Evolutionary conservation across 208 protist genomes (phyloP).

Genomic region (Vickermania spadyakhi): DNA sequence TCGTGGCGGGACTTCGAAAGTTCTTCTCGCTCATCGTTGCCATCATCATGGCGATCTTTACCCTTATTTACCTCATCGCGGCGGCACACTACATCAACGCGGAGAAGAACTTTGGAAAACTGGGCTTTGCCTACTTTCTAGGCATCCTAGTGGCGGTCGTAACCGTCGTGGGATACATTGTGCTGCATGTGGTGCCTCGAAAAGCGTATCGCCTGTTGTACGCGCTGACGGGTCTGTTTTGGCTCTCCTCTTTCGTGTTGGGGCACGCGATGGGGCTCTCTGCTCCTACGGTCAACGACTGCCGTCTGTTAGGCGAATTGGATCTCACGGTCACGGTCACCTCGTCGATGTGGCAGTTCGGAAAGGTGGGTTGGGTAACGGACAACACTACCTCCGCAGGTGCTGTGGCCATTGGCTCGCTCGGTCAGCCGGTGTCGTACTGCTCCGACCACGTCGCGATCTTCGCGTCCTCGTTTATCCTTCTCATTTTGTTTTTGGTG

Average conservation of each 20-base stretch:
- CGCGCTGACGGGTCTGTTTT: slow-evolving; percentile 50
- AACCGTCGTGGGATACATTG: slow-evolving; percentile 45
- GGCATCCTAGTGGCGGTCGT: slow-evolving; percentile 48
- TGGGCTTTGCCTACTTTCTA: slow-evolving; percentile 69
- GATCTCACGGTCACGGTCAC: slow-evolving; percentile 10
- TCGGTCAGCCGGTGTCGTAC: slow-evolving; percentile 33
- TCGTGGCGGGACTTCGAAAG: slow-evolving; percentile 50
- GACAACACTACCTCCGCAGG: slow-evolving; percentile 17
- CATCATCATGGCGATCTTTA: slow-evolving; percentile 41
- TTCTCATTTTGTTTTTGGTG: slow-evolving; percentile 47
- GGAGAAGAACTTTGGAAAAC: slow-evolving; percentile 36
- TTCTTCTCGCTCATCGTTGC: slow-evolving; percentile 77
- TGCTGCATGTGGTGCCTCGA: slow-evolving; percentile 67
- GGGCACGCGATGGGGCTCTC: slow-evolving; percentile 56
- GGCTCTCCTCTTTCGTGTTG: slow-evolving; percentile 49
- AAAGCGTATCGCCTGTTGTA: slow-evolving; percentile 76
- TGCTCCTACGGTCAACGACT: slow-evolving; percentile 46
- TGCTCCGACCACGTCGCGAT: slow-evolving; percentile 38
- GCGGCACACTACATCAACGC: slow-evolving; percentile 32
- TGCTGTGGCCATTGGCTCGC: slow-evolving; percentile 18
- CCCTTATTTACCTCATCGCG: slow-evolving; percentile 55
- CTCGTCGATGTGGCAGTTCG: slow-evolving; percentile 11
- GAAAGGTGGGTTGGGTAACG: slow-evolving; percentile 4
- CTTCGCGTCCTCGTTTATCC: slow-evolving; percentile 48
- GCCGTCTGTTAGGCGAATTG: slow-evolving; percentile 21